Evolutionary conservation across 805 yeast species (phyloP).

Genomic region (Kazachstania taianensis): DNA sequence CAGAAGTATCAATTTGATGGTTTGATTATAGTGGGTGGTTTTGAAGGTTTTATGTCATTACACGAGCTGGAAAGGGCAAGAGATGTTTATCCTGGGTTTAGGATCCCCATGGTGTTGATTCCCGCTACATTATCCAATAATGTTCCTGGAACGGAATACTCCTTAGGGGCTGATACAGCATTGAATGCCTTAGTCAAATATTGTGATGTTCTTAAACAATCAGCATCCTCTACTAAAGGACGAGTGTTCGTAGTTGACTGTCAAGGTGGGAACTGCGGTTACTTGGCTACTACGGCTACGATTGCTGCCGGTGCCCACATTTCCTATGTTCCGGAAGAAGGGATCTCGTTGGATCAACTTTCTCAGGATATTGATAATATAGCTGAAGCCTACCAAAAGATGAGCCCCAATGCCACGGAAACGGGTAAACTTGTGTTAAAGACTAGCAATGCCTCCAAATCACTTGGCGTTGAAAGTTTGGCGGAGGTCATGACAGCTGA

Average conservation of each 20-base stretch:
- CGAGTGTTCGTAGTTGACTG: constrained; percentile 74
- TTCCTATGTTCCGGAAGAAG: constrained; percentile 68
- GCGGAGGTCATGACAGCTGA: constrained; percentile 56
- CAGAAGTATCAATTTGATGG: constrained; percentile 63
- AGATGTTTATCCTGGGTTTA: constrained; percentile 53
- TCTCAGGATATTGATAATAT: constrained; percentile 56
- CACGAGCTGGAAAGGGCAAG: constrained; percentile 55
- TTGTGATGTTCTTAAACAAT: constrained; percentile 68
- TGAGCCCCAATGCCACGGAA: constrained; percentile 41
- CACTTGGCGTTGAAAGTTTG: constrained; percentile 52
- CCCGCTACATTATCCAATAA: constrained; percentile 83
- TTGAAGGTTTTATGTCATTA: constrained; percentile 64
- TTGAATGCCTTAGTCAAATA: constrained; percentile 58
- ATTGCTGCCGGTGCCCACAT: constrained; percentile 65
- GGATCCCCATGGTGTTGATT: constrained; percentile 66
- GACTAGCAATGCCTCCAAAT: constrained; percentile 60
- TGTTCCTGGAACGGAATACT: constrained; percentile 76
- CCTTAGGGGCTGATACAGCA: constrained; percentile 68
- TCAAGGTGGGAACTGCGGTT: constrained; percentile 82
- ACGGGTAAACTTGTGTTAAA: constrained; percentile 56
- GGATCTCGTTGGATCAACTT: constrained; percentile 47
- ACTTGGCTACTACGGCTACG: constrained; percentile 58
- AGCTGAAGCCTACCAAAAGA: constrained; percentile 48
- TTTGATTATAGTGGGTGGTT: constrained; percentile 67
- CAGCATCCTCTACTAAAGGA: constrained; percentile 68